A percentile compares a stretch with the other conserved stretches of the same genome.
phyloP scores from a whole-genome alignment of 106 monocot genomes.

The Agapanthus africanus region DNA sequence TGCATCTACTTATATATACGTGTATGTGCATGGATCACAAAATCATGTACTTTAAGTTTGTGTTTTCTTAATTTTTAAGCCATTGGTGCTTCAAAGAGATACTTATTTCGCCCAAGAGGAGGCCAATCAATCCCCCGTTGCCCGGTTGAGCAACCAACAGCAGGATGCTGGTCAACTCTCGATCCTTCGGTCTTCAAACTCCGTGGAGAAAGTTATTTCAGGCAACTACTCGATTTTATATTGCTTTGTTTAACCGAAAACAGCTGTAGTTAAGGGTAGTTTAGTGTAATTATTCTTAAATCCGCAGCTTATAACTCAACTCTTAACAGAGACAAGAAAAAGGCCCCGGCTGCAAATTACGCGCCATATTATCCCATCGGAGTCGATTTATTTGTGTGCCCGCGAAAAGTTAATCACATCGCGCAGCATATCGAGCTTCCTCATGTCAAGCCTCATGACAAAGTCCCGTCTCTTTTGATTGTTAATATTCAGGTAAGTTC shows the following conservation, averaged over 20 bases:
- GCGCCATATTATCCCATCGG: constrained; percentile 62
- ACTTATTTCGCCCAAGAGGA: constrained; percentile 45
- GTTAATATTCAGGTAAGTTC: constrained; percentile 90
- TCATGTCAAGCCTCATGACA: constrained; percentile 46
- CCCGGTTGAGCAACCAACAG: constrained; percentile 28
- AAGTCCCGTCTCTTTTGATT: constrained; percentile 78
- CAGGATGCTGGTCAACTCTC: constrained; percentile 55
- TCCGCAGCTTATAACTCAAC: too few relatives aligned
- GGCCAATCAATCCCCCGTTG: constrained; percentile 41
- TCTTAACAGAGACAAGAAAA: constrained; percentile 32
- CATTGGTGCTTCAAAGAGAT: constrained; percentile 58
- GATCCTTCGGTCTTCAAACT: constrained; percentile 71
- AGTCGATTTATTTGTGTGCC: constrained; percentile 34
- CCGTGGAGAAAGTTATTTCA: constrained; percentile 65
- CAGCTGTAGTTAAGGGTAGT: too few relatives aligned
- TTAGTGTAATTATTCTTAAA: too few relatives aligned
- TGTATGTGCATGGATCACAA: too few relatives aligned
- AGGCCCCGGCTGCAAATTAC: constrained; percentile 48
- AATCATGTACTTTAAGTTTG: not conserved
- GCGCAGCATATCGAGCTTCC: constrained; percentile 80
- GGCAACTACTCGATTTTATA: constrained; percentile 13
- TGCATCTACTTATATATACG: too few relatives aligned
- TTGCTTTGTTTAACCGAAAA: too few relatives aligned
- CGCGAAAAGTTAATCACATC: constrained; percentile 57
- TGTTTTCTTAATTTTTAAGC: constrained; percentile 1